Percentiles rank a stretch among this genome's conserved stretches.
Conservation (phyloP, 306 rosid species). For the Gastrolobium bilobum region DNA sequence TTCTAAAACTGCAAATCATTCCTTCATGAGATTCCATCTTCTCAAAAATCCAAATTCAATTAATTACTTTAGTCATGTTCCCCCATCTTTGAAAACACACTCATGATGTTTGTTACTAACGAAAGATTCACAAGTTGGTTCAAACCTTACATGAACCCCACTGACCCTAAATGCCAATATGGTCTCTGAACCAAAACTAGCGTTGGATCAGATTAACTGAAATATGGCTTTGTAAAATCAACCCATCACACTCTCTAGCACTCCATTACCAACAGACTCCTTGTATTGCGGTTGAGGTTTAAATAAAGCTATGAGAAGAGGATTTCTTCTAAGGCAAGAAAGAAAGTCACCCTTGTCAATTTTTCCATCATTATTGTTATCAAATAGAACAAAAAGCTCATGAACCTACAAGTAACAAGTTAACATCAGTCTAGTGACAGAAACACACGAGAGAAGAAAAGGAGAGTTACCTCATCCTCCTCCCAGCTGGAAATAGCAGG, state of each 20-base stretch:
- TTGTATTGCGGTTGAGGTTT: conserved; percentile 57
- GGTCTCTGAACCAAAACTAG: conserved; percentile 47
- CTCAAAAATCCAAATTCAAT: neutral
- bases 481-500: conserved; percentile 63
- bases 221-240: conserved; percentile 46
- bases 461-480: conserved; percentile 66
- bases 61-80: conserved; percentile 8
- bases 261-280: conserved; percentile 48
- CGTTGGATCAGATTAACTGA: conserved; percentile 37
- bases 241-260: conserved; percentile 54
- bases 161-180: conserved; percentile 42
- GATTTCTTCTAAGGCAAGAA: conserved; percentile 71
- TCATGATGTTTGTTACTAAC: conserved; percentile 41
- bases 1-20: neutral
- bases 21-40: neutral
- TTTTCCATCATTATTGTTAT: conserved; percentile 66
- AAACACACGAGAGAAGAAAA: conserved; percentile 6
- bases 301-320: conserved; percentile 85
- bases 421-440: conserved; percentile 3
- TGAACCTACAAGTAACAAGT: conserved; percentile 64
- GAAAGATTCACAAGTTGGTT: conserved; percentile 10
- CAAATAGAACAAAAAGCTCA: conserved; percentile 68
- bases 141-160: conserved; percentile 48
- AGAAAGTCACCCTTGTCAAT: conserved; percentile 72
- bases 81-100: conserved; percentile 37